phyloP scores from a whole-genome alignment of 2,329 filamentous ascomycete genomes.

The Thermothelomyces thermophilus region DNA sequence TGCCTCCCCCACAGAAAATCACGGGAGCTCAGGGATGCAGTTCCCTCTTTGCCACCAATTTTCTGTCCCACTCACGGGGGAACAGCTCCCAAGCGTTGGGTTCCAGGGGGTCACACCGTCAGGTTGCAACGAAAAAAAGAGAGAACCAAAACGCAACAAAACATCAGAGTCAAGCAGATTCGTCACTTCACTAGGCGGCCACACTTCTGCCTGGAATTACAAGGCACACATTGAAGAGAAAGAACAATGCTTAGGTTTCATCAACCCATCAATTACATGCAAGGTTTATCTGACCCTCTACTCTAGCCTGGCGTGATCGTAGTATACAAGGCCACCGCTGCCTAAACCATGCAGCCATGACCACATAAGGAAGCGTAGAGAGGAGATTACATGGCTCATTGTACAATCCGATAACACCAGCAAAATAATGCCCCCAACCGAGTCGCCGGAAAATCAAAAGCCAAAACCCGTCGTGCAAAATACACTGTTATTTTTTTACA shows the following conservation, averaged over 20 bases:
- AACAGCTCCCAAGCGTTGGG: too few relatives aligned
- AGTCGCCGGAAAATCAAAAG: constrained; percentile 29
- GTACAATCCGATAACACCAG: constrained; percentile 41
- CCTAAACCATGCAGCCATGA: constrained; percentile 26
- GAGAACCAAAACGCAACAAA: background rate
- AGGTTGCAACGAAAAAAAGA: background rate
- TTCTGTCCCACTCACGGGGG: background rate
- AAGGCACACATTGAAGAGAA: background rate
- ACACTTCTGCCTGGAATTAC: constrained; percentile 12
- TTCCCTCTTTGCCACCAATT: background rate
- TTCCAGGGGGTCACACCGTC: background rate
- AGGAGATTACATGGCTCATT: constrained; percentile 35
- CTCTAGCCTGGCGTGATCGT: constrained; percentile 24
- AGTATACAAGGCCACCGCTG: constrained; percentile 27
- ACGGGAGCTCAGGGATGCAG: background rate
- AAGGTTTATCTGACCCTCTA: constrained; percentile 15
- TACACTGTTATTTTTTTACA: constrained; percentile 38
- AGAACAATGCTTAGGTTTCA: background rate
- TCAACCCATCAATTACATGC: constrained; percentile 8
- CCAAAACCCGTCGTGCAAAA: constrained; percentile 19
- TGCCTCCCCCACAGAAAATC: background rate
- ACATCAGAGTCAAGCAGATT: too few relatives aligned
- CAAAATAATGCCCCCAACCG: constrained; percentile 43
- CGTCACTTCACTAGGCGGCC: constrained; percentile 6
- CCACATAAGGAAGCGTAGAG: constrained; percentile 29